Conservation (phyloP, 306 rosid genomes). For the Senna tora region DNA sequence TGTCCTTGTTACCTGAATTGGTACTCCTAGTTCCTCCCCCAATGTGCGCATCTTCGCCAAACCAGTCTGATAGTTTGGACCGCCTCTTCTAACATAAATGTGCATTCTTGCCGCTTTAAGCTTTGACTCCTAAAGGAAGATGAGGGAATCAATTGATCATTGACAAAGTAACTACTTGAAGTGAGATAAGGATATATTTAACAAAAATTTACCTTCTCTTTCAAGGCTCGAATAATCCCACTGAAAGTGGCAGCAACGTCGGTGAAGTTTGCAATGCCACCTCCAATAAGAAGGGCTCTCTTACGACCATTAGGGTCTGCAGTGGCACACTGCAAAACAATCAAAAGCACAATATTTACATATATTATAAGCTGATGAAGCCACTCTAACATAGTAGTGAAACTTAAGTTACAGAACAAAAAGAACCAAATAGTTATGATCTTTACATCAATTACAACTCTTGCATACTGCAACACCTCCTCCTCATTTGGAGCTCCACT, state of each 20-base stretch:
- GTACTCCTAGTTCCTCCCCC: constrained; percentile 82
- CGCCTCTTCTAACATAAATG: constrained; percentile 83
- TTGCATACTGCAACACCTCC: constrained; percentile 90
- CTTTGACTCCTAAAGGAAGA: constrained; percentile 62
- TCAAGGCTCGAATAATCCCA: constrained; percentile 77
- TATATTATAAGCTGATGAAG: constrained; percentile 13
- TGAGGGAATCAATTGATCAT: constrained; percentile 11
- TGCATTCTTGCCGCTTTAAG: constrained; percentile 83
- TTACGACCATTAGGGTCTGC: constrained; percentile 82
- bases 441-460: constrained; percentile 83
- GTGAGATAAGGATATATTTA: constrained; percentile 18
- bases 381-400: constrained; percentile 14
- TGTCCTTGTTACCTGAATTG: constrained; percentile 66
- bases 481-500: constrained; percentile 98
- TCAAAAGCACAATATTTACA: constrained; percentile 29
- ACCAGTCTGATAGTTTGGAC: constrained; percentile 89
- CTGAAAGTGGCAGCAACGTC: constrained; percentile 89
- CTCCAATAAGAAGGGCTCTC: constrained; percentile 90
- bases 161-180: constrained; percentile 25
- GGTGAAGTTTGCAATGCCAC: constrained; percentile 92
- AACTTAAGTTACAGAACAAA: constrained; percentile 26
- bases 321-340: constrained; percentile 76
- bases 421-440: constrained; percentile 8
- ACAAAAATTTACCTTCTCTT: constrained; percentile 62
- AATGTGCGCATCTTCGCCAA: constrained; percentile 72